Evolutionary conservation across 768 basidiomycete species (phyloP), one percentile per base, ranked within the genome.

Genomic region (Rubroboletus satanas): DNA sequence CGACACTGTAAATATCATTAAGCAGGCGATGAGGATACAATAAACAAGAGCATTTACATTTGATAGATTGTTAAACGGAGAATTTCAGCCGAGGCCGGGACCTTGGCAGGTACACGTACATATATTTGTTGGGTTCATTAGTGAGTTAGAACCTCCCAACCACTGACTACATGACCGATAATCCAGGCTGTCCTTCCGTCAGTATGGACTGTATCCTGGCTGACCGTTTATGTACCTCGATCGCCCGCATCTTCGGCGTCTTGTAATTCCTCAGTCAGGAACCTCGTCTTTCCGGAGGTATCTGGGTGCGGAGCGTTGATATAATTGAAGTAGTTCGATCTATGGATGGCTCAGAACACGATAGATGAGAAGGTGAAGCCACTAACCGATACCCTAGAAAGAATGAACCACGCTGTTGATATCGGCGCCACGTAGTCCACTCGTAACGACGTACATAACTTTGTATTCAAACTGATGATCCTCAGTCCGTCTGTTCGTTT

Each of bases 191-290:
- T 42, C 41, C 18, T 54, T 55, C 32, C 28, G 36, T 62, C 38
- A 72, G 43, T n/a, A 44, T n/a, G 52, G 37, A 23, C 17, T 37
- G 50, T 23, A 32, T 41, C 31, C 7, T 49, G 43, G 7, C 33
- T 36, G 23, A 35, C 17, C 29, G 6, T 10, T 17, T 26, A 63
- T 74, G n/a, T 56, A 83, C 87, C 87, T 62, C 85, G 75, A 51
- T 90, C 87, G 8, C 87, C 84, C 21, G 77, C 76, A 63, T 91
- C 88, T 69, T 91, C 89, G 8, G 88, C 88, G 49, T 76, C 83
- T 67, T 91, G 88, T 14, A 90, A 72, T 66, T 90, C 87, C 55
- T 88, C 83, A 7, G 88, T 90, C 58, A 91, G 62, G 71, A 88
- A 90, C 36, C 85, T 77, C 61, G 90, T 73, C 83, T 90, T 87